Evolutionary conservation across 1,284 basidiomycete genomes (phyloP).

Genomic region (Melampsora occidentalis): DNA sequence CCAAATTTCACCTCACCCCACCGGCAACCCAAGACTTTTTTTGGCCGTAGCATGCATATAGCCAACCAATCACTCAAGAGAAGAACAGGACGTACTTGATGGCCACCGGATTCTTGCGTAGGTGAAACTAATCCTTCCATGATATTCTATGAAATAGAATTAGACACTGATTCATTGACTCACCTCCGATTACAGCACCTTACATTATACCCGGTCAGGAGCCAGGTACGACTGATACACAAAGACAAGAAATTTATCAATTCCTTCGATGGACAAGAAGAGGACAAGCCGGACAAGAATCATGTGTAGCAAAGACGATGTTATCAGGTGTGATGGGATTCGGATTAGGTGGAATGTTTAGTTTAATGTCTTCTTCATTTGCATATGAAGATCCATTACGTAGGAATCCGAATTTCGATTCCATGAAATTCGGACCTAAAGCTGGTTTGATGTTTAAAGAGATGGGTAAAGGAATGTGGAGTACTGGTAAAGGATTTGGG

Average conservation of each 20-base stretch:
- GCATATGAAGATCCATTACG: conserved; percentile 85
- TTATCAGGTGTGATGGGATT: conserved; percentile 59
- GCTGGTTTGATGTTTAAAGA: conserved; percentile 84
- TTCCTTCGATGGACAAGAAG: conserved; percentile 49
- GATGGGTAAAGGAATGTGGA: conserved; percentile 89
- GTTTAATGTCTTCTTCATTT: conserved; percentile 91
- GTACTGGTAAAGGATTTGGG: conserved; percentile 70
- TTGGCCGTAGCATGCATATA: too few relatives aligned
- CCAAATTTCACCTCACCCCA: too few relatives aligned
- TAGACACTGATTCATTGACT: too few relatives aligned
- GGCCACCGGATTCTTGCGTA: conserved; percentile 6
- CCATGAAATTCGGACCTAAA: conserved; percentile 66
- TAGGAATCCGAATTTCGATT: conserved; percentile 54
- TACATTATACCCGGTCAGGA: conserved; percentile 50
- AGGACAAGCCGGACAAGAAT: conserved; percentile 49
- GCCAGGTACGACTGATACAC: conserved; percentile 47
- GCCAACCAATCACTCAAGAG: too few relatives aligned
- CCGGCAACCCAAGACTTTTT: too few relatives aligned
- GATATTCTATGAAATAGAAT: too few relatives aligned
- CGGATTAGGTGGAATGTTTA: conserved; percentile 90
- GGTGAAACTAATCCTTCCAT: not conserved
- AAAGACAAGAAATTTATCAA: conserved; percentile 47
- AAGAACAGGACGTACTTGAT: not conserved
- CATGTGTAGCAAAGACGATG: conserved; percentile 48
- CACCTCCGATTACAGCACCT: conserved; percentile 38